phyloP scores from a whole-genome alignment of 257 asterid genomes.

The Nicotiana knightiana region DNA sequence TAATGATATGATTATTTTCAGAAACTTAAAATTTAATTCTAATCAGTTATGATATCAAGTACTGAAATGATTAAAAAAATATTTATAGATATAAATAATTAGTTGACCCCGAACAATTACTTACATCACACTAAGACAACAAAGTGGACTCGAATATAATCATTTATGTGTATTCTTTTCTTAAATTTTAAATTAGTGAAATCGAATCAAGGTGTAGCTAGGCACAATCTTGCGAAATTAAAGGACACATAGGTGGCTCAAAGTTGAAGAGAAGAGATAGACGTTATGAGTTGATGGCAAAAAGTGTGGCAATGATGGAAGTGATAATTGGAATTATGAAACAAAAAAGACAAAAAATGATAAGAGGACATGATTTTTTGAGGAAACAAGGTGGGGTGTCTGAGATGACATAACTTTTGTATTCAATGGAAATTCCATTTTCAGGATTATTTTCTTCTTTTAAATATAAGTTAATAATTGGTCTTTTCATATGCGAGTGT shows the following conservation, averaged over 20 bases:
- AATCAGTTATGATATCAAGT: neutral
- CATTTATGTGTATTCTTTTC: neutral
- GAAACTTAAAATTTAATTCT: no score
- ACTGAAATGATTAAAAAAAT: no score
- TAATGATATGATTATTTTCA: neutral
- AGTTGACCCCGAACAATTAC: neutral
- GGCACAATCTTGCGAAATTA: neutral
- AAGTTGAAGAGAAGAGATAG: neutral
- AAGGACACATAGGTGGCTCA: neutral
- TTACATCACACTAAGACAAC: neutral
- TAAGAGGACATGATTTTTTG: neutral
- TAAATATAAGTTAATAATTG: neutral
- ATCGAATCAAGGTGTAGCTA: neutral
- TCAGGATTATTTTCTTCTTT: neutral
- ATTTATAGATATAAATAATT: no score
- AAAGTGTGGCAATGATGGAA: neutral
- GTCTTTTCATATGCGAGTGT: neutral
- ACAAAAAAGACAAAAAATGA: neutral
- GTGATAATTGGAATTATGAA: neutral
- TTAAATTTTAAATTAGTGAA: neutral
- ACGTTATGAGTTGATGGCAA: neutral
- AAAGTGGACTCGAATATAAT: neutral
- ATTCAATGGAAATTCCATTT: neutral
- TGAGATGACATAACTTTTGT: neutral
- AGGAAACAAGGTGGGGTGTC: neutral